These are phyloP conservation scores for Oenanthe sinensis DNA, from an alignment of 129 eudicot genomes.

Conservation along the genomic window DNA sequence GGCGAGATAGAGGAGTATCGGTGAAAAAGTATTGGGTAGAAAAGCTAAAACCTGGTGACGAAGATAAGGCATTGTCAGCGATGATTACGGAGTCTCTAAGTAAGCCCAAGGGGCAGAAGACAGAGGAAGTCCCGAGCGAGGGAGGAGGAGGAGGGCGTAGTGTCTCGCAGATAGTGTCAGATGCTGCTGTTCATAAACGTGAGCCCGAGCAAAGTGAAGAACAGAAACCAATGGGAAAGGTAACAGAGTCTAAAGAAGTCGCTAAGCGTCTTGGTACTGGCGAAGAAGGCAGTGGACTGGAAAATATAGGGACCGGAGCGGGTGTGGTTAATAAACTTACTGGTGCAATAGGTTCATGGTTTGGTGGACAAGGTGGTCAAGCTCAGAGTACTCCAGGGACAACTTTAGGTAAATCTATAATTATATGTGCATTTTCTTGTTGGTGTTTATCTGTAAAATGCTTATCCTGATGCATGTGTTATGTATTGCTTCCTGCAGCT, in stretches of 20 bases:
- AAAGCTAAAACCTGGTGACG: conserved; percentile 67
- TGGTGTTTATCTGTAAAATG: not conserved
- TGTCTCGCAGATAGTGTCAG: conserved; percentile 23
- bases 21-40: conserved; percentile 46
- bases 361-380: conserved; percentile 39
- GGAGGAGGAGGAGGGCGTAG: not conserved
- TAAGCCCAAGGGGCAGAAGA: not conserved
- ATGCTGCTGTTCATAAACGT: conserved; percentile 19
- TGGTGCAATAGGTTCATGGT: conserved; percentile 49
- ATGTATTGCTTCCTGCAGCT: not conserved
- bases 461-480: not conserved
- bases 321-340: conserved; percentile 41
- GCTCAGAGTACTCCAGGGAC: conserved; percentile 28
- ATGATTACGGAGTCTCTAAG: conserved; percentile 32
- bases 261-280: conserved; percentile 34
- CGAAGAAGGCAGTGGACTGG: conserved; percentile 11
- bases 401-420: conserved; percentile 21
- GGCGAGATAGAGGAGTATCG: conserved; percentile 45
- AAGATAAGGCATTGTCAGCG: conserved; percentile 61
- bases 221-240: conserved; percentile 32
- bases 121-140: not conserved
- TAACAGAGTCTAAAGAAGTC: conserved; percentile 65
- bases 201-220: conserved; percentile 13
- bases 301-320: conserved; percentile 22
- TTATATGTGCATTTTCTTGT: not conserved